Evolutionary conservation across 176 grass and related monocot genomes (phyloP).

Genomic region (Bromus sterilis): DNA sequence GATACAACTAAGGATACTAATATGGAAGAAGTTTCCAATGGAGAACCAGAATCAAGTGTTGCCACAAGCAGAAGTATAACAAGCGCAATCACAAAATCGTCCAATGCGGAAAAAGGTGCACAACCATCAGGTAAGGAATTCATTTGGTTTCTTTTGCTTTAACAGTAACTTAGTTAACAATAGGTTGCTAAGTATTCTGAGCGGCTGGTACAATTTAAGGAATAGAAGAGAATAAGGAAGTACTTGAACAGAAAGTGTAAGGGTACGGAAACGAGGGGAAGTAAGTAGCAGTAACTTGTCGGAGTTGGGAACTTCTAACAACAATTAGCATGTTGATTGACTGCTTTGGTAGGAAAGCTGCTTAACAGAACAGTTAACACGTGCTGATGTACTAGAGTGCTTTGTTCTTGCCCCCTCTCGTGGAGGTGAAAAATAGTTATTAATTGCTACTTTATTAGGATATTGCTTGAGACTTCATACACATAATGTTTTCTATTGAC

Average conservation of each 20-base stretch:
- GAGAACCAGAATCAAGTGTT: constrained; percentile 23
- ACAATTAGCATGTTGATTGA: constrained; percentile 1
- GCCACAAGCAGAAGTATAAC: constrained; percentile 21
- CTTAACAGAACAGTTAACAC: neutral
- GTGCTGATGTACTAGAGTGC: neutral
- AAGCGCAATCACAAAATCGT: constrained; percentile 3
- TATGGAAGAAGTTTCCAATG: constrained; percentile 26
- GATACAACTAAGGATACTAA: constrained; percentile 23
- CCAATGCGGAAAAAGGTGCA: constrained; percentile 12
- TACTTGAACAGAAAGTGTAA: constrained; percentile 4
- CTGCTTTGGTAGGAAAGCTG: neutral
- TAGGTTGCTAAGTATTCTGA: neutral
- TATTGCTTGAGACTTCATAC: neutral
- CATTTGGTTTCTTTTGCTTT: neutral
- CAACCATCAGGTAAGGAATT: constrained; percentile 29
- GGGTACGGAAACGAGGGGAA: neutral
- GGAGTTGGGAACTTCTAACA: constrained; percentile 3
- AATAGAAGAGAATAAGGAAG: neutral
- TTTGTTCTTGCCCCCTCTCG: neutral
- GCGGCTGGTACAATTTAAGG: neutral
- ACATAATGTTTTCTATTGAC: neutral
- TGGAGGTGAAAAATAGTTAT: neutral
- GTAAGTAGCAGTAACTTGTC: constrained; percentile 1
- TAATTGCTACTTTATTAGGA: neutral
- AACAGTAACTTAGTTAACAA: neutral